phyloP scores from a whole-genome alignment of 164 flowering plant species.

The Vitis amurensis region DNA sequence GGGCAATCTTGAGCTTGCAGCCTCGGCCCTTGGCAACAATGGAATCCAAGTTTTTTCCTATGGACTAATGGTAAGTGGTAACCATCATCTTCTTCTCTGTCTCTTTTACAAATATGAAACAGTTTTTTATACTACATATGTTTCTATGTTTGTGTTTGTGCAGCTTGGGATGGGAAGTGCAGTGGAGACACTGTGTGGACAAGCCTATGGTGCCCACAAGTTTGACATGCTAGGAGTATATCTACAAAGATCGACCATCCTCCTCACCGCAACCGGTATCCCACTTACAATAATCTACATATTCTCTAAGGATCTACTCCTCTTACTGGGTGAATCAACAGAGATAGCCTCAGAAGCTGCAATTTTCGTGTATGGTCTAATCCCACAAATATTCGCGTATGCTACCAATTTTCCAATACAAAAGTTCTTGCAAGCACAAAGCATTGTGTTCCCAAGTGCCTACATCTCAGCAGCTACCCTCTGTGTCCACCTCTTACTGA shows the following conservation, averaged over 20 bases:
- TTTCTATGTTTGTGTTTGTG: background rate
- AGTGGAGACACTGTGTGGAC: slow-evolving; percentile 64
- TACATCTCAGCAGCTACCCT: slow-evolving; percentile 39
- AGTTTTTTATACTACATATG: no score
- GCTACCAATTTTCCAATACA: slow-evolving; percentile 70
- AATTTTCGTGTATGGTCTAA: slow-evolving; percentile 59
- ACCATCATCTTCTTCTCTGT: no score
- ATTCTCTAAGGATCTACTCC: slow-evolving; percentile 41
- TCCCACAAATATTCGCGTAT: slow-evolving; percentile 76
- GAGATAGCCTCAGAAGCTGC: slow-evolving; percentile 51
- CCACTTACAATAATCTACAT: slow-evolving; percentile 48
- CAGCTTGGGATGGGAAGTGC: slow-evolving; percentile 75
- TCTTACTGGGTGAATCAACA: slow-evolving; percentile 51
- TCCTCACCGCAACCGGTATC: slow-evolving; percentile 39
- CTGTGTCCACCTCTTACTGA: slow-evolving; percentile 30
- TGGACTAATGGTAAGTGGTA: no score
- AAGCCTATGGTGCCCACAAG: slow-evolving; percentile 52
- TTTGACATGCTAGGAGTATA: slow-evolving; percentile 55
- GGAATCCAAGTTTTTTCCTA: no score
- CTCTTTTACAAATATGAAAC: no score
- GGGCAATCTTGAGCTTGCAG: slow-evolving; percentile 29
- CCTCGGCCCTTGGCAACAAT: slow-evolving; percentile 19
- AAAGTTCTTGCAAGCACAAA: slow-evolving; percentile 62
- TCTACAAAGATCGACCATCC: slow-evolving; percentile 46
- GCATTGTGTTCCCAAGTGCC: slow-evolving; percentile 55